Evolutionary conservation across 768 basidiomycete genomes (phyloP), one percentile per base, ranked within the genome.

Genomic region (Agrocybe chaxingu): DNA sequence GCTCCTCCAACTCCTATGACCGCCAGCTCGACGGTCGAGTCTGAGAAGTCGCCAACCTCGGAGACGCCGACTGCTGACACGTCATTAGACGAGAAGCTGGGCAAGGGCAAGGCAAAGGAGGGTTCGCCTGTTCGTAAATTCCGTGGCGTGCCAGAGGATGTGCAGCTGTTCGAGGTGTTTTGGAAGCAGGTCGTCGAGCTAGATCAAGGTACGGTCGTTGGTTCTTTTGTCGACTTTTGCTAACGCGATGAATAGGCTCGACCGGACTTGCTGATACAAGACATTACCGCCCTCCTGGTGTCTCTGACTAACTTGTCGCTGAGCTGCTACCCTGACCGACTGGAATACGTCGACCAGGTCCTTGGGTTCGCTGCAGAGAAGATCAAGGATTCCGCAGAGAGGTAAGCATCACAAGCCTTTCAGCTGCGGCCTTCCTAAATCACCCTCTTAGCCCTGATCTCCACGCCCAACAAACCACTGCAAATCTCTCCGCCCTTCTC

Each of bases 151-250:
- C 97, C 97, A 7, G 90, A 94, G 64, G 80, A 98, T 57, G 97
- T 97, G 18, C 91, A 88, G 62, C 70, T 99, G 45, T 99, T 99
- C 55, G 97, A 99, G 64, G 94, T 98, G 8, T 99, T 98, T 66
- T 99, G 97, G 96, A 86, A 89, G 56, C 97, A 99, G 66, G 92
- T 98, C 4, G 95, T 98, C 8, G 89, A 97, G 65, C 81, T 99
- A n/a, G 24, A 95, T 99, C 76, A 97, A 95, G 82, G 94, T 92
- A 57, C 13, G 79, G 63, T 13, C 7, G 39, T 10, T 47, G 12
- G 12, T 19, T 39, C 24, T 19, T 18, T n/a, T 29, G 18, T 24
- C 19, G 10, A 5, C 38, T 44, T 45, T 39, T 48, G 38, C 11
- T 47, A 35, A 46, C 38, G 16, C 36, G 36, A 19, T 34, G 16